phyloP scores from a whole-genome alignment of 2,329 filamentous ascomycete species.

The Botrytis fragariae region DNA sequence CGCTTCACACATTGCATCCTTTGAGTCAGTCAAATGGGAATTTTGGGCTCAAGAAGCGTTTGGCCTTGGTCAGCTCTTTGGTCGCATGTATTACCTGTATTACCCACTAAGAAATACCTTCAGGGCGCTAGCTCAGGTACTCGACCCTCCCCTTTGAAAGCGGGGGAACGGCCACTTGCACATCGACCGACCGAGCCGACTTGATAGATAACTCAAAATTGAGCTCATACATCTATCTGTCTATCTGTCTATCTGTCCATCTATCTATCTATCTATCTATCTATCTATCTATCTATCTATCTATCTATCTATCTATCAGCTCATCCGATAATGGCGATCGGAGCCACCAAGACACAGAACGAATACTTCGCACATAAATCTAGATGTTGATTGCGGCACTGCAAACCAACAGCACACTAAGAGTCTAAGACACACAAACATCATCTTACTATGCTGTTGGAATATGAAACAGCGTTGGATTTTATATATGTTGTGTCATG shows the following conservation, averaged over 20 bases:
- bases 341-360: background rate
- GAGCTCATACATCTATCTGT: background rate
- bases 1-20: background rate
- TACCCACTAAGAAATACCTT: background rate
- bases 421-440: background rate
- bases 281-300: background rate
- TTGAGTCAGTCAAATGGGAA: background rate
- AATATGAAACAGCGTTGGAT: background rate
- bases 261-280: background rate
- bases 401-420: background rate
- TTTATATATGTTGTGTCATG: background rate
- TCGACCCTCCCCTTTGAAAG: background rate
- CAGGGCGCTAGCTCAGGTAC: background rate
- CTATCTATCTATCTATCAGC: background rate
- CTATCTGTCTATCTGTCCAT: background rate
- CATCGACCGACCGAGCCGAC: background rate
- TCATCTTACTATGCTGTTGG: background rate
- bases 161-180: background rate
- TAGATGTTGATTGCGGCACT: background rate
- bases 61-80: background rate
- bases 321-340: background rate
- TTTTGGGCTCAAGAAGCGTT: background rate
- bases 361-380: background rate
- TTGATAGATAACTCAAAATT: background rate
- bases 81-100: background rate